Evolutionary conservation across 352 stramenopile genomes (phyloP).

Genomic region (Globisporangium splendens): DNA sequence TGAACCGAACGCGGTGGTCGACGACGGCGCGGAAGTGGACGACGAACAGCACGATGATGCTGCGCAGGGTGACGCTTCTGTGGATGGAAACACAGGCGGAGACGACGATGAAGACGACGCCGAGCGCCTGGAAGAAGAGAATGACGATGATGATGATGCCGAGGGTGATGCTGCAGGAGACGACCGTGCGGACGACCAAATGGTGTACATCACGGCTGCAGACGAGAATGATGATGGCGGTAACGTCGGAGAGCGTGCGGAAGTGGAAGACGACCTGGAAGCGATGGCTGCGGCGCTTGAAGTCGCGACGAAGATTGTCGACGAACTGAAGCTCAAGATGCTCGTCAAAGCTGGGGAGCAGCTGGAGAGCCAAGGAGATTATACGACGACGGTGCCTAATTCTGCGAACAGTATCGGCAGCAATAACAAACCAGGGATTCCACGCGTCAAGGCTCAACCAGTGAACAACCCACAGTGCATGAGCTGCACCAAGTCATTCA

Average conservation of each 20-base stretch:
- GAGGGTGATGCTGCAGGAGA: conserved; percentile 34
- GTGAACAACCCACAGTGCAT: conserved; percentile 35
- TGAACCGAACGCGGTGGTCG: conserved; percentile 4
- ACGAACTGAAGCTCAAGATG: conserved; percentile 55
- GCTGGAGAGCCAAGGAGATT: conserved; percentile 24
- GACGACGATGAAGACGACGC: conserved; percentile 19
- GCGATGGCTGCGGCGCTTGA: conserved; percentile 46
- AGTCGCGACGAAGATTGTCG: conserved; percentile 47
- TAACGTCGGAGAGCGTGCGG: conserved; percentile 8
- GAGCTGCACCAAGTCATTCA: conserved; percentile 63
- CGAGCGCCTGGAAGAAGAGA: conserved; percentile 20
- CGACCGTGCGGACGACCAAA: conserved; percentile 20
- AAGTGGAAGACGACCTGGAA: conserved; percentile 34
- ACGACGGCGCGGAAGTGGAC: not conserved
- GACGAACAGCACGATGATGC: conserved; percentile 33
- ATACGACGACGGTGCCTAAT: conserved; percentile 13
- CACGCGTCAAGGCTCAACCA: conserved; percentile 31
- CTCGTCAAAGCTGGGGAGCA: conserved; percentile 42
- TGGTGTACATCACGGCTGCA: not conserved
- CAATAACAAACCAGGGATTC: conserved; percentile 25
- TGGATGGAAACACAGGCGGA: conserved; percentile 1
- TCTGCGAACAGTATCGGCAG: conserved; percentile 7
- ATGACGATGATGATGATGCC: conserved; percentile 47
- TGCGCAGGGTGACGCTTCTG: not conserved
- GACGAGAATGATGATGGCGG: conserved; percentile 15